Percentiles rank a stretch among this genome's conserved stretches.
Conservation (phyloP, 495 filamentous ascomycete genomes). For the Aspergillus saccharolyticus region DNA sequence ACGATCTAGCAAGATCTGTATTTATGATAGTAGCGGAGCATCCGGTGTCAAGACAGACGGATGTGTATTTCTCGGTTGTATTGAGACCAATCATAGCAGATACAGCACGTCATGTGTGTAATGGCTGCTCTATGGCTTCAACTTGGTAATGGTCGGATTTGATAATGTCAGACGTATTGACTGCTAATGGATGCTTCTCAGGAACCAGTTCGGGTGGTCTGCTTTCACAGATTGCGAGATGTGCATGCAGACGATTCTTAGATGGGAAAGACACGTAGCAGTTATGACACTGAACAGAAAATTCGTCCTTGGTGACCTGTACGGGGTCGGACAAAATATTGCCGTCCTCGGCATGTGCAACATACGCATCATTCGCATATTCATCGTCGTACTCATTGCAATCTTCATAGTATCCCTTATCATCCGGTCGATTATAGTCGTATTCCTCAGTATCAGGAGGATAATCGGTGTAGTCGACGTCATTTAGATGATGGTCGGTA, state of each 20-base stretch:
- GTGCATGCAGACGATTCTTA: background rate
- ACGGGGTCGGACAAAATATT: background rate
- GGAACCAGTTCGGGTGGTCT: background rate
- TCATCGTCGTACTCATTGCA: background rate
- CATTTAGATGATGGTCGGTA: background rate
- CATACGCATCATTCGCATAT: background rate
- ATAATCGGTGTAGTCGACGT: background rate
- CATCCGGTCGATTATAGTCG: background rate
- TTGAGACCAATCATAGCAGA: too few species aligned
- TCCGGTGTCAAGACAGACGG: too few species aligned
- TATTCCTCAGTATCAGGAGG: too few species aligned
- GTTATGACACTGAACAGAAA: background rate
- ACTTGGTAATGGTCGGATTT: background rate
- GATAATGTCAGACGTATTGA: background rate
- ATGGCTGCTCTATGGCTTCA: too few species aligned
- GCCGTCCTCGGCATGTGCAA: background rate
- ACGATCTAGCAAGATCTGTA: too few species aligned
- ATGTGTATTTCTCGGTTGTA: too few species aligned
- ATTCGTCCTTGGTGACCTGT: background rate
- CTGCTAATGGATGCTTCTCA: background rate
- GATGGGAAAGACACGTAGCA: background rate
- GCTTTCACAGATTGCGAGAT: background rate
- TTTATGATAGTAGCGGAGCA: too few species aligned
- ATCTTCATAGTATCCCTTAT: background rate
- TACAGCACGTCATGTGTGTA: background rate